These are phyloP conservation scores for Exophiala viscosa DNA, from an alignment of 2,329 filamentous ascomycete species.

Conservation along the genomic window DNA sequence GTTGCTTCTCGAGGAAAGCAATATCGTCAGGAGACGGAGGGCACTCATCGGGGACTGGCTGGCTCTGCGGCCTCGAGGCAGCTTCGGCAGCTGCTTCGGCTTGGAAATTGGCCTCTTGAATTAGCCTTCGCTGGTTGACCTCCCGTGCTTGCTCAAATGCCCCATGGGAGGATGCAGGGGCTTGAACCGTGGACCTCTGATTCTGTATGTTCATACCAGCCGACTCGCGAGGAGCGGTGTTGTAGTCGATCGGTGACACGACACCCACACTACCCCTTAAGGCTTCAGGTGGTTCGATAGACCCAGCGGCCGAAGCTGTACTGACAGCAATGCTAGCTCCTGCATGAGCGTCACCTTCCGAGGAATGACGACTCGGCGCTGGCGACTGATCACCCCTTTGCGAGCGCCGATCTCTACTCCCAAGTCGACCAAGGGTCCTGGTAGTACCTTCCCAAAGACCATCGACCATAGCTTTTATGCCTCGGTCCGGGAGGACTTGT, in stretches of 20 bases:
- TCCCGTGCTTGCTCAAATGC: conserved; percentile 30
- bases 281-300: conserved; percentile 39
- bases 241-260: conserved; percentile 9
- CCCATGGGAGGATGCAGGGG: conserved; percentile 24
- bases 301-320: conserved; percentile 42
- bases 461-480: conserved; percentile 21
- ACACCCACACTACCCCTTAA: conserved; percentile 26
- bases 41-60: conserved; percentile 21
- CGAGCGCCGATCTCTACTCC: conserved; percentile 35
- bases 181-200: conserved; percentile 11
- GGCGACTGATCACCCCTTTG: conserved; percentile 32
- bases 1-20: conserved; percentile 16
- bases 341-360: conserved; percentile 34
- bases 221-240: conserved; percentile 8
- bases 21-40: conserved; percentile 33
- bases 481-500: conserved; percentile 15
- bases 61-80: conserved; percentile 5
- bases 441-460: conserved; percentile 26
- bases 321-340: conserved; percentile 45
- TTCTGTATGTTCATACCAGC: neutral
- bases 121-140: conserved; percentile 28
- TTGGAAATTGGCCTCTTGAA: conserved; percentile 25
- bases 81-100: conserved; percentile 13
- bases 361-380: conserved; percentile 27
- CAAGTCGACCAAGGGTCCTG: conserved; percentile 19